Conservation (phyloP, 805 yeast genomes). For the Wickerhamiella cacticola region DNA sequence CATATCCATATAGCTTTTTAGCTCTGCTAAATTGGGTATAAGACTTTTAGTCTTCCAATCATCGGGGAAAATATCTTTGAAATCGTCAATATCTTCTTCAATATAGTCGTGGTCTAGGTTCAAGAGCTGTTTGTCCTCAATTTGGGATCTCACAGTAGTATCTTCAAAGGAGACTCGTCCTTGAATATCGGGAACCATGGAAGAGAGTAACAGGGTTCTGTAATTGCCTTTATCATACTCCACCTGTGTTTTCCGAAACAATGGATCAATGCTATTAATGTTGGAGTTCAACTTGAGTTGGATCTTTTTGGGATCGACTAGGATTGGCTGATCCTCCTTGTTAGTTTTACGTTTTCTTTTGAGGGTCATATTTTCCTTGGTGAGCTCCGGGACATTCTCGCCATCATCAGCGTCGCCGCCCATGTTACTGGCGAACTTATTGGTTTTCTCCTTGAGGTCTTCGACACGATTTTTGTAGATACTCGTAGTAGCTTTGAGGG, state of each 20-base stretch:
- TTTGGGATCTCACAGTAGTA: not conserved
- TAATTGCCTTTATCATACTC: slow-evolving; percentile 37
- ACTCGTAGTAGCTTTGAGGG: slow-evolving; percentile 89
- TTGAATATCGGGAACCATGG: slow-evolving; percentile 36
- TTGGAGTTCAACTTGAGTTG: slow-evolving; percentile 28
- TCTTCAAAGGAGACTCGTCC: slow-evolving; percentile 52
- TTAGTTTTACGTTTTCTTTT: slow-evolving; percentile 13
- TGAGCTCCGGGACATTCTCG: slow-evolving; percentile 36
- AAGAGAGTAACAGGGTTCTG: slow-evolving; percentile 36
- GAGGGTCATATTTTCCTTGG: slow-evolving; percentile 26
- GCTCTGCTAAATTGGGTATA: not conserved
- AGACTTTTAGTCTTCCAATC: not conserved
- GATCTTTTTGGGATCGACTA: slow-evolving; percentile 16
- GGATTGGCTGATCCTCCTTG: slow-evolving; percentile 14
- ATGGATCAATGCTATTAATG: slow-evolving; percentile 32
- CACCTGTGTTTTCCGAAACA: slow-evolving; percentile 34
- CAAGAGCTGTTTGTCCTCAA: not conserved
- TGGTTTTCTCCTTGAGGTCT: slow-evolving; percentile 83
- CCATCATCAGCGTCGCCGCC: slow-evolving; percentile 27
- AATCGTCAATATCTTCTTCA: not conserved
- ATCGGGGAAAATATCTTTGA: not conserved
- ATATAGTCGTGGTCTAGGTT: not conserved
- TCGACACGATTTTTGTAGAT: slow-evolving; percentile 86
- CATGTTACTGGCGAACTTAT: slow-evolving; percentile 65
- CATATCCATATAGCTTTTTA: not conserved